phyloP scores from a whole-genome alignment of 2,329 filamentous ascomycete genomes.

The Phoma herbarum region DNA sequence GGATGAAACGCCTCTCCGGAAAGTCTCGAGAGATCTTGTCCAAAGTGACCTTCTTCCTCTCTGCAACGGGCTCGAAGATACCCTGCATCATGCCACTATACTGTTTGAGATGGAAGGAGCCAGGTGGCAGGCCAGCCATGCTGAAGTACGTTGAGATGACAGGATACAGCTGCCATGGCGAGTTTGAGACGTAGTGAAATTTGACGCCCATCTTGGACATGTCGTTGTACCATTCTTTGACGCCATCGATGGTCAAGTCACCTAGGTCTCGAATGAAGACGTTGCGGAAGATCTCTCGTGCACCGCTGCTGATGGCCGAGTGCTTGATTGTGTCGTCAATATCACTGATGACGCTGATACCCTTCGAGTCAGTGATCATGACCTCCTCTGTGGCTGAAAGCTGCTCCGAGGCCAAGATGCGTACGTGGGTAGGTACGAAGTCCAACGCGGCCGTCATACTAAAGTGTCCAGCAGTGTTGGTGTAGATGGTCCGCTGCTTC shows the following conservation, averaged over 20 bases:
- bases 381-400: constrained; percentile 84
- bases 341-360: constrained; percentile 94
- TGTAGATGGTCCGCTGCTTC: constrained; percentile 82
- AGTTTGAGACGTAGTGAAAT: constrained; percentile 98
- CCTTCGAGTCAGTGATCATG: constrained; percentile 76
- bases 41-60: constrained; percentile 88
- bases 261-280: constrained; percentile 88
- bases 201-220: constrained; percentile 83
- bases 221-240: constrained; percentile 85
- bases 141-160: constrained; percentile 87
- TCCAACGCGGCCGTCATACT: constrained; percentile 79
- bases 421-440: constrained; percentile 89
- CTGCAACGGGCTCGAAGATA: constrained; percentile 96
- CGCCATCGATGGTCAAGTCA: constrained; percentile 85
- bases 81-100: constrained; percentile 98
- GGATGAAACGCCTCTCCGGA: constrained; percentile 84
- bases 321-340: constrained; percentile 98
- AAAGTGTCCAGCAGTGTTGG: constrained; percentile 91
- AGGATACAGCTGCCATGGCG: constrained; percentile 96
- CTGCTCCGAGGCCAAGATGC: constrained; percentile 84
- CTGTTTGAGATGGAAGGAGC: constrained; percentile 94
- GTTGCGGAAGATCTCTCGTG: constrained; percentile 94
- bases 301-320: constrained; percentile 86
- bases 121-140: constrained; percentile 79
- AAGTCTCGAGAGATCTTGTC: constrained; percentile 90